Percentiles rank a stretch among this genome's conserved stretches.
These are phyloP conservation scores for Balakata baccata DNA, from an alignment of 345 rosid genomes.

Conservation along the genomic window DNA sequence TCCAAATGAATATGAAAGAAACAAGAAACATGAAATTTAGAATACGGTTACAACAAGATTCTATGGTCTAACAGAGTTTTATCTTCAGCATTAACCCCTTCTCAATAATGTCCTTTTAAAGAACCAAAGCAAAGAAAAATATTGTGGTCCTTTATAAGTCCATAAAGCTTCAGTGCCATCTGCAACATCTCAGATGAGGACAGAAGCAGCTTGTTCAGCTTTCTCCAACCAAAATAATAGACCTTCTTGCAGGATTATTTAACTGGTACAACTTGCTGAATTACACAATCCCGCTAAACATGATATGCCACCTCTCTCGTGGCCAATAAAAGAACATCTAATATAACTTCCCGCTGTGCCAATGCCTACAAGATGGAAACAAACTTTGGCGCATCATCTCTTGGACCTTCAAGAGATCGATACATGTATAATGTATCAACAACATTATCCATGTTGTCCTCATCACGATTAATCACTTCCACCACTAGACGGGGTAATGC, in stretches of 20 bases:
- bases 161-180: conserved; percentile 11
- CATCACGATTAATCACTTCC: conserved; percentile 48
- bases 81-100: conserved; percentile 17
- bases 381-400: conserved; percentile 59
- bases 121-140: conserved; percentile 22
- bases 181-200: conserved; percentile 18
- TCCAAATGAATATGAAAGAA: conserved; percentile 40
- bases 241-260: conserved; percentile 24
- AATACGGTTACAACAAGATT: conserved; percentile 33
- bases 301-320: conserved; percentile 3
- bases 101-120: conserved; percentile 1
- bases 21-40: conserved; percentile 29
- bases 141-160: conserved; percentile 8
- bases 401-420: conserved; percentile 76
- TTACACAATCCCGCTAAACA: conserved; percentile 19
- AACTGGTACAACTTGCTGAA: conserved; percentile 31
- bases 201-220: conserved; percentile 15
- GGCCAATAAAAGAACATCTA: conserved; percentile 23
- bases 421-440: conserved; percentile 69
- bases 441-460: conserved; percentile 33
- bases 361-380: conserved; percentile 50
- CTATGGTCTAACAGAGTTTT: conserved; percentile 19
- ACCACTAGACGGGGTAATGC: conserved; percentile 61
- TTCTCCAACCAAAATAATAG: conserved; percentile 16
- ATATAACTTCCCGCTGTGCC: conserved; percentile 14